Base-by-base conservation (phyloP, 352 stramenopile genomes). In the Pythium coloratum region DNA sequence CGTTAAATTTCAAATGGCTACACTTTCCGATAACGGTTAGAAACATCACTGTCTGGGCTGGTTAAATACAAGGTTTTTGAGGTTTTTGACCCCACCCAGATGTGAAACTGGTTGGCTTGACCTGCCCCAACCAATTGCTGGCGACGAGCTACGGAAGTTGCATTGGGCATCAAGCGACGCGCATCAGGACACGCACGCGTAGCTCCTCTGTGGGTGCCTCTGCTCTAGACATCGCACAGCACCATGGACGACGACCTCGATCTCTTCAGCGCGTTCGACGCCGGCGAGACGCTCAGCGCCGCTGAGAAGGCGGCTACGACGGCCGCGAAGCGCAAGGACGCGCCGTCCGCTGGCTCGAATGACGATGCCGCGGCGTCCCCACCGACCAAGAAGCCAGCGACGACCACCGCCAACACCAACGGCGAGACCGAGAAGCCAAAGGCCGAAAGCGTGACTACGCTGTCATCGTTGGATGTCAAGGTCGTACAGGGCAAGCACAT, bases 181-280 rank as follows among this genome's bases (percentile, higher is more conserved):
- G 32, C 46, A 53, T 53, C 46, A 53, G 46, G 46, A 53, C 46
- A 30, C 46, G 46, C n/a, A 53, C 46, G n/a, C n/a, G 20, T 26
- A 24, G 20, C 46, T 53, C 20, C 46, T 53, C n/a, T 30, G 46
- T 53, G 36, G 7, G 46, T 53, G 46, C 16, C 20, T 24, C 20
- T 24, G 20, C 13, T 53, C 46, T 53, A 53, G 46, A 53, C n/a
- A 42, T 46, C n/a, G 14, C 18, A 40, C 53, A 44, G 20, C 7
- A 57, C 59, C 10, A 72, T 72, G 66, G 90, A 97, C 71, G 90
- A 98, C 60, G 82, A 98, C 26, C 81, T 98, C 36, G 95, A 97
- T 72, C 76, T 98, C 54, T 98, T 98, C 76, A 90, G 91, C 50
- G 95, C 92, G 44, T 97, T 98, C 67, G 95, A 98, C 63, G 92